Percentiles rank a stretch among this genome's conserved stretches.
Conservation (phyloP, 495 filamentous ascomycete species). For the Talaromyces stipitatus region DNA sequence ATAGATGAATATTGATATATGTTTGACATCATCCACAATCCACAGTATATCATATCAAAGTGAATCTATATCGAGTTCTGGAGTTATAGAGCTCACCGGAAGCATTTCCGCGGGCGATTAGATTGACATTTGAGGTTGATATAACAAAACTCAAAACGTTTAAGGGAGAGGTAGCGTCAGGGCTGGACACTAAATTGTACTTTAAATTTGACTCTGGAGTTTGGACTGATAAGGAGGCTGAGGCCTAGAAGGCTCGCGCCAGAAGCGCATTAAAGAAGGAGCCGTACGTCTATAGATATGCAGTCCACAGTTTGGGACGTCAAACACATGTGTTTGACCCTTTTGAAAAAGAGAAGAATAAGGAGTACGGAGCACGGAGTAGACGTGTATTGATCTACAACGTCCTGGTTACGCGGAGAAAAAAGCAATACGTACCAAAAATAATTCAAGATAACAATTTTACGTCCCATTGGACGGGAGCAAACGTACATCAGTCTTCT, state of each 20-base stretch:
- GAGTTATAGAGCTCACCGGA: not conserved
- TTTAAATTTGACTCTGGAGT: not conserved
- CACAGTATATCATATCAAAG: not conserved
- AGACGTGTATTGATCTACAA: not conserved
- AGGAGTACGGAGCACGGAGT: not conserved
- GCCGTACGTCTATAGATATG: not conserved
- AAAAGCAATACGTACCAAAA: not conserved
- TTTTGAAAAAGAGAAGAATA: not conserved
- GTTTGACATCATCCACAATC: not conserved
- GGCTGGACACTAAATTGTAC: not conserved
- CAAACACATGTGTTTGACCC: not conserved
- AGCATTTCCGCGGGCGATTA: conserved; percentile 7
- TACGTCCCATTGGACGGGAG: not conserved
- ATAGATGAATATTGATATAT: not conserved
- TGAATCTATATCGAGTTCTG: not conserved
- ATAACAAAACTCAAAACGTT: not conserved
- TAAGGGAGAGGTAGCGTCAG: not conserved
- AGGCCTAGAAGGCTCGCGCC: not conserved
- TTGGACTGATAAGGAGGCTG: not conserved
- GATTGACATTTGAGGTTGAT: not conserved
- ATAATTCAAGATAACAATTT: not conserved
- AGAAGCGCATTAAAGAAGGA: not conserved
- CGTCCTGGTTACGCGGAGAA: not conserved
- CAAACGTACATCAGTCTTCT: too few species aligned
- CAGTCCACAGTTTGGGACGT: not conserved